phyloP scores from a whole-genome alignment of 2,329 filamentous ascomycete genomes.

The Trichoderma koningiopsis region DNA sequence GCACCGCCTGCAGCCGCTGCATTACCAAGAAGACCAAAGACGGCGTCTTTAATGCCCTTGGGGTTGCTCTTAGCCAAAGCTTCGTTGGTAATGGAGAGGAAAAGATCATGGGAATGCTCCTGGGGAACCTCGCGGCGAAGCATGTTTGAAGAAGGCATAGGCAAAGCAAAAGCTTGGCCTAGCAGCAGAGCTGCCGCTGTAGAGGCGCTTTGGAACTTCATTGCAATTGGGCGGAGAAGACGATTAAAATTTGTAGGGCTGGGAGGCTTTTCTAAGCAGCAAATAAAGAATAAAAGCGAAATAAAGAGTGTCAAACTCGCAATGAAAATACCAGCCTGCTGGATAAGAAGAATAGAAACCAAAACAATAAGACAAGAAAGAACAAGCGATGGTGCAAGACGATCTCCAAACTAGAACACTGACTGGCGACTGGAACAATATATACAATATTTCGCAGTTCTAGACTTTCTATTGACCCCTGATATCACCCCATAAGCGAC shows the following conservation, averaged over 20 bases:
- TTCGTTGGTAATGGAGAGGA: not conserved
- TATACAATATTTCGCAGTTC: not conserved
- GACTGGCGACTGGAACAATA: not conserved
- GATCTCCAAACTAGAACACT: not conserved
- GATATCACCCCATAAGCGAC: not conserved
- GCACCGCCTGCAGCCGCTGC: not conserved
- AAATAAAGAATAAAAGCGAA: not conserved
- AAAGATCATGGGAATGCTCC: not conserved
- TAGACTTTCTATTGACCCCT: not conserved
- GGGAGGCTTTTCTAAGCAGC: not conserved
- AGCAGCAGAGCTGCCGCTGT: not conserved
- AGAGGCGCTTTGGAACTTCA: not conserved
- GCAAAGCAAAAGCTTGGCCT: not conserved
- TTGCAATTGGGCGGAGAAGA: not conserved
- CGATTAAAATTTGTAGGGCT: not conserved
- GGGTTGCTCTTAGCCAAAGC: not conserved
- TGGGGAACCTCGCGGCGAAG: not conserved
- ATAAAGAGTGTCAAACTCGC: constrained; percentile 12
- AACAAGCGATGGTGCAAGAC: not conserved
- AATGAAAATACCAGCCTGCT: constrained; percentile 9
- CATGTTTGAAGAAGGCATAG: not conserved
- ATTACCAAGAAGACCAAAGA: constrained; percentile 8
- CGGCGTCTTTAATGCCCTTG: not conserved
- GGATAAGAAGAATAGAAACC: not conserved
- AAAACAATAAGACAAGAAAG: not conserved